These are phyloP conservation scores for Trametes villosa DNA, from an alignment of 768 basidiomycete genomes.

Conservation along the genomic window DNA sequence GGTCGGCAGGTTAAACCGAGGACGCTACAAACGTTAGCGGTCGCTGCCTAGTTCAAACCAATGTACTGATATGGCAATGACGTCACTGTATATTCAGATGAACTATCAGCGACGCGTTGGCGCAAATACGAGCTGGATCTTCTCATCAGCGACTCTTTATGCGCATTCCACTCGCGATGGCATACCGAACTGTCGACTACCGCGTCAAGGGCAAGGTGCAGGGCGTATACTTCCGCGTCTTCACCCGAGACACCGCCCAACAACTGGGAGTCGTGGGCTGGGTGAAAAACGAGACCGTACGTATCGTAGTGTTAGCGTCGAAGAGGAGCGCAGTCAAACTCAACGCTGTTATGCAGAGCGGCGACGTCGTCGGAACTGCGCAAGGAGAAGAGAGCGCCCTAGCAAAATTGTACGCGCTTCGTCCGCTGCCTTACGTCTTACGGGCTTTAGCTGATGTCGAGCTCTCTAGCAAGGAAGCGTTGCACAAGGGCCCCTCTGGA, in stretches of 20 bases:
- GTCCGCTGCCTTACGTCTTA: neutral
- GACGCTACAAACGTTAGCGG: too few relatives aligned
- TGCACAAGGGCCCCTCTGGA: constrained; percentile 20
- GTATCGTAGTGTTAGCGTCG: neutral
- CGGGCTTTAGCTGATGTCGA: neutral
- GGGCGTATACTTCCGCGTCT: constrained; percentile 28
- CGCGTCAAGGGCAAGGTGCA: constrained; percentile 29
- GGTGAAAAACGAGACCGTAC: constrained; percentile 29
- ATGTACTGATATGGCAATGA: too few relatives aligned
- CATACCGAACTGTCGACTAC: constrained; percentile 18
- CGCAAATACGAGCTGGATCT: too few relatives aligned
- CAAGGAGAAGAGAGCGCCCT: constrained; percentile 23
- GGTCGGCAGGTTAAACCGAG: too few relatives aligned
- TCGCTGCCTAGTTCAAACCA: too few relatives aligned
- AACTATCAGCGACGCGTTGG: too few relatives aligned
- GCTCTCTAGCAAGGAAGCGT: constrained; percentile 19
- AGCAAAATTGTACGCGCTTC: constrained; percentile 21
- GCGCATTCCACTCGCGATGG: constrained; percentile 12
- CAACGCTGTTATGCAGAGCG: too few relatives aligned
- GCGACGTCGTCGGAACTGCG: constrained; percentile 26
- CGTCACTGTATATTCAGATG: too few relatives aligned
- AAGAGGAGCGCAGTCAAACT: too few relatives aligned
- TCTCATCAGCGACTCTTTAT: too few relatives aligned
- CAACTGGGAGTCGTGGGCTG: constrained; percentile 27
- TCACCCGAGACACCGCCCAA: constrained; percentile 24